A percentile compares a stretch with the other conserved stretches of the same genome.
These are phyloP conservation scores for Albifimbria verrucaria DNA, from an alignment of 2,329 filamentous ascomycete genomes.

Conservation along the genomic window DNA sequence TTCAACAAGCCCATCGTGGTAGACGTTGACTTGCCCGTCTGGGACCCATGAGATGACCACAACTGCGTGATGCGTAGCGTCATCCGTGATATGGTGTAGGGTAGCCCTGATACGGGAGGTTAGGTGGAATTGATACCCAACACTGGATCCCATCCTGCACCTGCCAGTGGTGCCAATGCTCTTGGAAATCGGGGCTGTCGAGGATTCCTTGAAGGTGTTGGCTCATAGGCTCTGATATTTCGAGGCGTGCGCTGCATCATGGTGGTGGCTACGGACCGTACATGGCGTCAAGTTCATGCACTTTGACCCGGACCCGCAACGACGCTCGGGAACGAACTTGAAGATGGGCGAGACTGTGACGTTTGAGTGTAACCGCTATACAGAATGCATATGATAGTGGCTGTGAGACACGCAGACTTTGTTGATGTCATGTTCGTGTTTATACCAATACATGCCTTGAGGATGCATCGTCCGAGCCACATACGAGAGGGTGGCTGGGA, in stretches of 20 bases:
- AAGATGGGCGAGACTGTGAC: neutral
- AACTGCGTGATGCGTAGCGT: neutral
- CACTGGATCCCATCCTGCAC: constrained; percentile 1
- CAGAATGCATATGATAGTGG: neutral
- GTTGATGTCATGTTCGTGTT: neutral
- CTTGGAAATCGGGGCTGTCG: neutral
- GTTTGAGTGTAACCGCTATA: neutral
- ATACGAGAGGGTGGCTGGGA: neutral
- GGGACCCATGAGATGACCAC: constrained; percentile 12
- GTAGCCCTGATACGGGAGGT: constrained; percentile 5
- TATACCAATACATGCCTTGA: neutral
- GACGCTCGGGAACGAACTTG: neutral
- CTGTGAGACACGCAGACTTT: neutral
- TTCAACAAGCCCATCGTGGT: constrained; percentile 83
- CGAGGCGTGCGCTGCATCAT: neutral
- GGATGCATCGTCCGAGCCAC: neutral
- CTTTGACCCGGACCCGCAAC: neutral
- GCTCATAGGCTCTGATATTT: neutral
- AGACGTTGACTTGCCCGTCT: constrained; percentile 68
- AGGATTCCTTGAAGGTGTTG: neutral
- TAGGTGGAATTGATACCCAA: constrained; percentile 21
- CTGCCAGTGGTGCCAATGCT: too few relatives aligned
- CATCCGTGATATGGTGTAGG: constrained; percentile 7
- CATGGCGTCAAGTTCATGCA: neutral
- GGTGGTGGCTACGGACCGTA: neutral